Conservation (phyloP, 129 eudicot species). For the Artemisia argyi region DNA sequence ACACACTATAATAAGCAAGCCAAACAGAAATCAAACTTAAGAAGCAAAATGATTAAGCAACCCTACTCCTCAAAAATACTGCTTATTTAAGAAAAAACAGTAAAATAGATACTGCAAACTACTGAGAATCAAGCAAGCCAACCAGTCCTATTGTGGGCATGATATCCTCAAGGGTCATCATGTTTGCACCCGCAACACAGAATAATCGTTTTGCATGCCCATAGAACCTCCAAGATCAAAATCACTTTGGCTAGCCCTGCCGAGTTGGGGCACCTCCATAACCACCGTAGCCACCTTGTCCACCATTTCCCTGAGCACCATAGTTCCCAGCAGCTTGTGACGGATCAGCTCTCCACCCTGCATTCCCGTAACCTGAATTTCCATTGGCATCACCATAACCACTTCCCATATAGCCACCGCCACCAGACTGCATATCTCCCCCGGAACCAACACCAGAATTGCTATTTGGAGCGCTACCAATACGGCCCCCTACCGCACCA, state of each 20-base stretch:
- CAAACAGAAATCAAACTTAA: conserved; percentile 46
- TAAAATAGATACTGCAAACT: conserved; percentile 56
- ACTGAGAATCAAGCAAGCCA: conserved; percentile 76
- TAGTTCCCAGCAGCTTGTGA: conserved; percentile 67
- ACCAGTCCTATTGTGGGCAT: conserved; percentile 51
- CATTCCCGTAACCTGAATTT: conserved; percentile 58
- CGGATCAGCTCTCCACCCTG: conserved; percentile 74
- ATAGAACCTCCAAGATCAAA: conserved; percentile 12
- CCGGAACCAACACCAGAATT: conserved; percentile 46
- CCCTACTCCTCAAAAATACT: conserved; percentile 54
- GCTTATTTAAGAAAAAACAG: conserved; percentile 49
- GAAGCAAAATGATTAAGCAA: conserved; percentile 39
- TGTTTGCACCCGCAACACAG: conserved; percentile 27
- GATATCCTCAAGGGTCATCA: conserved; percentile 42
- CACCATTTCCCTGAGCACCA: conserved; percentile 54
- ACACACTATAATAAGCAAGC: conserved; percentile 57
- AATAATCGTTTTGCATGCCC: conserved; percentile 18
- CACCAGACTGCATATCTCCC: conserved; percentile 57
- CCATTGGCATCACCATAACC: conserved; percentile 84
- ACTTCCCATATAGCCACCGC: conserved; percentile 70
- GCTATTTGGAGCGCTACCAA: conserved; percentile 54
- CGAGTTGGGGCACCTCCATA: conserved; percentile 61
- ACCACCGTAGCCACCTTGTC: conserved; percentile 60
- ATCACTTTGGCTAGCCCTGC: conserved; percentile 56
- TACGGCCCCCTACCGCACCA: conserved; percentile 78